A percentile compares a stretch with the other conserved stretches of the same genome.
These are phyloP conservation scores for Saussurea involucrata DNA, from an alignment of 129 eudicot genomes.

Conservation along the genomic window DNA sequence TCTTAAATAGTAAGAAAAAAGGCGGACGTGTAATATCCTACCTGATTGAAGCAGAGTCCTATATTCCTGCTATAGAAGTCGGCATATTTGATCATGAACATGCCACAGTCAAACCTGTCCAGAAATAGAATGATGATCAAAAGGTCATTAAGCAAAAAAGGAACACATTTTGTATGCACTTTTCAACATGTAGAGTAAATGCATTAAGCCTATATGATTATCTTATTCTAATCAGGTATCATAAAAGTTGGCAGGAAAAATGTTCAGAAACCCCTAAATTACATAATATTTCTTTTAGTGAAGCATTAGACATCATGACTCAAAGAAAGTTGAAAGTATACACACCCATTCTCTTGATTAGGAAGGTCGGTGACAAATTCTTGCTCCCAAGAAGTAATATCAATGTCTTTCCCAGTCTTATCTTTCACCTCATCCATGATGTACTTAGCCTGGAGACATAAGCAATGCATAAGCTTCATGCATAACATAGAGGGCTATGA, in stretches of 20 bases:
- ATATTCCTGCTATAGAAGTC: slow-evolving; percentile 90
- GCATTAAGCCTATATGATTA: not conserved
- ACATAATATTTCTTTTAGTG: not conserved
- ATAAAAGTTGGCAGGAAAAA: not conserved
- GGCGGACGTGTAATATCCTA: slow-evolving; percentile 11
- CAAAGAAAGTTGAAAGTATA: not conserved
- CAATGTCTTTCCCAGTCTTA: slow-evolving; percentile 60
- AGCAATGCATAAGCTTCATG: not conserved
- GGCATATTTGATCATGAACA: slow-evolving; percentile 91
- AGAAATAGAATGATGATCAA: slow-evolving; percentile 2
- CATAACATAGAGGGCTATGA: not conserved
- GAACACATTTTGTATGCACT: not conserved
- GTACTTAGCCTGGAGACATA: slow-evolving; percentile 55
- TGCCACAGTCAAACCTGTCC: slow-evolving; percentile 86
- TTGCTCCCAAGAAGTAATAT: slow-evolving; percentile 65
- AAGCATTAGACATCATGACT: not conserved
- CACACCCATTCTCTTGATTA: slow-evolving; percentile 78
- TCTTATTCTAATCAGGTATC: not conserved
- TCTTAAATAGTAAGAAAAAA: not conserved
- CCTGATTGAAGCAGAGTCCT: slow-evolving; percentile 86
- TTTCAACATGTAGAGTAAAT: not conserved
- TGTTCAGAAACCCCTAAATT: not conserved
- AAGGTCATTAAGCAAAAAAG: not conserved
- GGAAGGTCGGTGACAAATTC: slow-evolving; percentile 82
- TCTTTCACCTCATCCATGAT: slow-evolving; percentile 80